Evolutionary conservation across 2,329 filamentous ascomycete species (phyloP).

Genomic region (Scedosporium apiospermum): DNA sequence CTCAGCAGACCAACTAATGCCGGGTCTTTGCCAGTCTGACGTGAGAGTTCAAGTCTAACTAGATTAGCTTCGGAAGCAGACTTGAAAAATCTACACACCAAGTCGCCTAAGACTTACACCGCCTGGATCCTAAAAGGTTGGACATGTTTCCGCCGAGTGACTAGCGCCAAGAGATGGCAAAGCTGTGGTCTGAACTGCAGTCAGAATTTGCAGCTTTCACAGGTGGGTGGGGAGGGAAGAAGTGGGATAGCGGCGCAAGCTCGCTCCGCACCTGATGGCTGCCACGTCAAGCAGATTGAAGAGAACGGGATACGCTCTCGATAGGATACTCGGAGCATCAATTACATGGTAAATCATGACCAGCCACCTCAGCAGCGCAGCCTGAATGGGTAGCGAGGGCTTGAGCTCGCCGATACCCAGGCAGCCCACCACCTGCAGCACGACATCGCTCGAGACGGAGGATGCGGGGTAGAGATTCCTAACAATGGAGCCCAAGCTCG

Average conservation of each 20-base stretch:
- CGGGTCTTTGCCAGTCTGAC: conserved; percentile 62
- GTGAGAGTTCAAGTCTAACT: conserved; percentile 43
- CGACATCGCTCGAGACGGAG: conserved; percentile 47
- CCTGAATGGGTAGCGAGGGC: conserved; percentile 61
- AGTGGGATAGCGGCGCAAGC: not conserved
- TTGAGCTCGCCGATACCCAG: conserved; percentile 73
- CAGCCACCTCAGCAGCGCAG: conserved; percentile 66
- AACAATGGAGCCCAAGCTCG: conserved; percentile 57
- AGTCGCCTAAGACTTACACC: conserved; percentile 38
- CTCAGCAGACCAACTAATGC: conserved; percentile 64
- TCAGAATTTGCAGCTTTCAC: not conserved
- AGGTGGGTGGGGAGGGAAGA: not conserved
- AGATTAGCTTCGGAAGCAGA: not conserved
- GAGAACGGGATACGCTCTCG: conserved; percentile 62
- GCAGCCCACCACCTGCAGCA: conserved; percentile 59
- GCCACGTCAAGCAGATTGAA: conserved; percentile 79
- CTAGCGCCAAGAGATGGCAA: conserved; percentile 69
- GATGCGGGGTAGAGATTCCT: conserved; percentile 69
- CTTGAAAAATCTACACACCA: not conserved
- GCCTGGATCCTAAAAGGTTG: conserved; percentile 74
- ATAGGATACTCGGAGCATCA: conserved; percentile 52
- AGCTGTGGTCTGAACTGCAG: conserved; percentile 40
- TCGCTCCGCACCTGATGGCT: conserved; percentile 48
- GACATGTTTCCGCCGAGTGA: conserved; percentile 75
- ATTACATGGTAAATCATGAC: conserved; percentile 65